phyloP scores from a whole-genome alignment of 2,329 filamentous ascomycete species.

The Xylariaceae sp. region DNA sequence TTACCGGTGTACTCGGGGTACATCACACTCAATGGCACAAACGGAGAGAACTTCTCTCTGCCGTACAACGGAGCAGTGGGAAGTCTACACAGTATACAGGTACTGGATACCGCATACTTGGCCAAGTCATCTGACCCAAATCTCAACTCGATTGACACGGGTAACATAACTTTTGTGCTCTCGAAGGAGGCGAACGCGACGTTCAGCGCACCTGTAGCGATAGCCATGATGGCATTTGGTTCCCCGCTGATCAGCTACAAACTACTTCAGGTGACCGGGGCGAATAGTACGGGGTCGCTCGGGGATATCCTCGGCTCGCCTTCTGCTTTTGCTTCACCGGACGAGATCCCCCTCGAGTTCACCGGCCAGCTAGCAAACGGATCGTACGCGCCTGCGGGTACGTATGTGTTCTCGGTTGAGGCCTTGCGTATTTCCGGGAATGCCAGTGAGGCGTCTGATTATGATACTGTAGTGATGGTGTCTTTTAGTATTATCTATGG shows the following conservation, averaged over 20 bases:
- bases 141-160: constrained; percentile 20
- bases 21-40: constrained; percentile 42
- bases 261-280: constrained; percentile 38
- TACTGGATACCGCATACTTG: constrained; percentile 35
- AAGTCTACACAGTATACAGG: constrained; percentile 33
- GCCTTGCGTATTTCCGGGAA: constrained; percentile 51
- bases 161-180: constrained; percentile 25
- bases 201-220: constrained; percentile 37
- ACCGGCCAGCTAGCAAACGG: constrained; percentile 46
- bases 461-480: constrained; percentile 41
- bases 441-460: constrained; percentile 40
- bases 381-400: constrained; percentile 44
- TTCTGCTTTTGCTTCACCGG: constrained; percentile 31
- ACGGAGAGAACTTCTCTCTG: constrained; percentile 34
- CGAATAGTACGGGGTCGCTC: constrained; percentile 29
- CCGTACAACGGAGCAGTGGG: constrained; percentile 36
- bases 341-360: constrained; percentile 34
- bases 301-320: constrained; percentile 43
- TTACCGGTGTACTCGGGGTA: constrained; percentile 48
- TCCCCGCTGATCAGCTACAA: constrained; percentile 42
- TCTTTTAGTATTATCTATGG: constrained; percentile 44
- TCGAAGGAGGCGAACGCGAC: constrained; percentile 21
- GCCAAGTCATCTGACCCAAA: constrained; percentile 33
- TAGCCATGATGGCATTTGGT: constrained; percentile 42
- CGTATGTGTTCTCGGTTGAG: constrained; percentile 47